Base-by-base conservation (phyloP, 2,329 filamentous ascomycete species). In the Microascus cirrosus region DNA sequence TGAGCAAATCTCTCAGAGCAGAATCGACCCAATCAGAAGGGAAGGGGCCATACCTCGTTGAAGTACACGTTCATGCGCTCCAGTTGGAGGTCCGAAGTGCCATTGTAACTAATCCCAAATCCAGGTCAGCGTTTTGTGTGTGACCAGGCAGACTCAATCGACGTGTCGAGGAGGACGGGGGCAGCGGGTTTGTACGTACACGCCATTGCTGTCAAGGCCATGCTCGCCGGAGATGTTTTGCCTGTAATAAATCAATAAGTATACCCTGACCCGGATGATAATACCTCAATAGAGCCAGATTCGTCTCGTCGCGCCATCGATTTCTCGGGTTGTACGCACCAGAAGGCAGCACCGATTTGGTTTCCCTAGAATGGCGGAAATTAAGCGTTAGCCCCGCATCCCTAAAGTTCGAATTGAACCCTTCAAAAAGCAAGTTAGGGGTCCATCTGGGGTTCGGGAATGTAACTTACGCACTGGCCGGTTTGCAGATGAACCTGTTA, bases 41-140 rank as follows among this genome's bases (percentile, higher is more conserved):
- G 20, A 39, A 35, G 32, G 32, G 53, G 28, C 24, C 73, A 60
- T 71, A 81, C 78, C 77, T 82, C 79, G 71, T 96, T 92, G 87
- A 97, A 96, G 85, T 97, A 96, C 76, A 97, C 93, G 77, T 92
- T 99, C 92, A 99, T 96, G 72, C 94, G 92, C 89, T 99, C 94
- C 68, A 97, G 87, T 84, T 99, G 94, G 74, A 97, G 91, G 78
- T 97, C 94, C 52, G 93, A 97, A 68, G 90, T 92, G 74, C 94
- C 94, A 77, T 95, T 95, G 86, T 97, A 97, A 69, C 89, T 94
- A 68, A 12, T 18, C 22, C 15, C 24, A 28, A 10, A 52, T 18
- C 15, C 50, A 35, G 35, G 39, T 57, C 32, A 57, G 48, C 35
- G 8, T 56, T 12, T 15, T 11, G 12, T 28, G 39, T n/a, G 28